Conservation (phyloP, 345 rosid genomes). For the Raphanus raphanistrum region DNA sequence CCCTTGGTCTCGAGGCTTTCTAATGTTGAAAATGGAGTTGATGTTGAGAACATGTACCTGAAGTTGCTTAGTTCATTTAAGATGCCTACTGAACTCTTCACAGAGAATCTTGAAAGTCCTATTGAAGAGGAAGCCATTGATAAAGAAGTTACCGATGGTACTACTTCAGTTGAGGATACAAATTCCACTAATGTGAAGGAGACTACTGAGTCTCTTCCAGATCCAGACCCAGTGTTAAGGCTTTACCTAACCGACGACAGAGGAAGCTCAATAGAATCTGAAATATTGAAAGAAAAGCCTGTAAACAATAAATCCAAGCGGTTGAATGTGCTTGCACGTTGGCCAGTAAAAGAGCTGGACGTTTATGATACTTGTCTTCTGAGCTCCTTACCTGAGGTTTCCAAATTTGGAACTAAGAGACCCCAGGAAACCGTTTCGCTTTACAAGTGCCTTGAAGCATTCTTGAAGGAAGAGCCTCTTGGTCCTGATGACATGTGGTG, state of each 20-base stretch:
- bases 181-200: constrained; percentile 40
- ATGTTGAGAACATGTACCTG: constrained; percentile 56
- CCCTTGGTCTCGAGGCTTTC: constrained; percentile 76
- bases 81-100: constrained; percentile 42
- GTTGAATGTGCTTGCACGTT: constrained; percentile 67
- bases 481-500: constrained; percentile 99
- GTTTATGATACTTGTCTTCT: constrained; percentile 56
- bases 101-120: constrained; percentile 43
- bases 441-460: constrained; percentile 93
- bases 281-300: constrained; percentile 59
- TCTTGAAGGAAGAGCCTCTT: constrained; percentile 95
- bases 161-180: constrained; percentile 40
- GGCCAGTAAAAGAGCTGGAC: constrained; percentile 69
- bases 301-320: constrained; percentile 45
- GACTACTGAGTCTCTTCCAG: constrained; percentile 44
- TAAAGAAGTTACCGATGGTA: constrained; percentile 38
- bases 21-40: constrained; percentile 57
- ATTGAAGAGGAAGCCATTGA: constrained; percentile 48
- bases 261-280: constrained; percentile 52
- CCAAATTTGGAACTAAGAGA: constrained; percentile 69
- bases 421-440: constrained; percentile 83
- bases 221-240: constrained; percentile 56
- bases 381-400: constrained; percentile 72
- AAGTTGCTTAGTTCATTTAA: constrained; percentile 65
- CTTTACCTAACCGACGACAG: constrained; percentile 69